phyloP scores from a whole-genome alignment of 352 stramenopile species.

The Phytophthora niederhauseri region DNA sequence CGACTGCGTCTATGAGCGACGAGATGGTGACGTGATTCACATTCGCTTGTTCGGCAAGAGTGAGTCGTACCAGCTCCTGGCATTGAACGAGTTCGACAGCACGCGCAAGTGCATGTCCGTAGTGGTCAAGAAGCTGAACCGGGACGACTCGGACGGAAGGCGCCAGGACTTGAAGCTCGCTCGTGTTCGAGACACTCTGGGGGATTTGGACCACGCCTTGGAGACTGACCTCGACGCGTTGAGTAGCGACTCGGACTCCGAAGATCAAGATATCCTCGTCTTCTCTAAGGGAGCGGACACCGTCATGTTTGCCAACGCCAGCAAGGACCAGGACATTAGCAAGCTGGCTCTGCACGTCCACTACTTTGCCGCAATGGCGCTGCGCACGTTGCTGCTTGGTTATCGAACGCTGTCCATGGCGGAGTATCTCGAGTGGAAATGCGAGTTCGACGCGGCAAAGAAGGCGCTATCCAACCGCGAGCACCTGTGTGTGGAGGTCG shows the following conservation, averaged over 20 bases:
- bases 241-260: constrained; percentile 21
- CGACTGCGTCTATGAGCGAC: constrained; percentile 79
- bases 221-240: constrained; percentile 29
- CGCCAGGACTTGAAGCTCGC: constrained; percentile 2
- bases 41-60: constrained; percentile 79
- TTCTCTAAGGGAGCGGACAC: constrained; percentile 92
- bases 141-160: constrained; percentile 3
- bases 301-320: constrained; percentile 86
- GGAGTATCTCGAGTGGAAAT: constrained; percentile 80
- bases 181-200: constrained; percentile 28
- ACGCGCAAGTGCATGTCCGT: constrained; percentile 89
- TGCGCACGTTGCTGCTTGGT: constrained; percentile 86
- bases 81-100: constrained; percentile 89
- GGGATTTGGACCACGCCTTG: constrained; percentile 36
- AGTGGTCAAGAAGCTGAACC: constrained; percentile 60
- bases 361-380: constrained; percentile 87
- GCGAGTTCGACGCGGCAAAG: constrained; percentile 68
- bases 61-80: constrained; percentile 78
- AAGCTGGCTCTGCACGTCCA: constrained; percentile 84
- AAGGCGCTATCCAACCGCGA: constrained; percentile 72
- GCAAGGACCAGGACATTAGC: constrained; percentile 74
- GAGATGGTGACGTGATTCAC: constrained; percentile 74
- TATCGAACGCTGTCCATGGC: constrained; percentile 65
- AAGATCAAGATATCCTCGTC: constrained; percentile 68
- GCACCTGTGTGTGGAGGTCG: constrained; percentile 67